Evolutionary conservation across 73 alveolate genomes (phyloP), one percentile per base, ranked within the genome.

Genomic region (Symbiodinium natans): DNA sequence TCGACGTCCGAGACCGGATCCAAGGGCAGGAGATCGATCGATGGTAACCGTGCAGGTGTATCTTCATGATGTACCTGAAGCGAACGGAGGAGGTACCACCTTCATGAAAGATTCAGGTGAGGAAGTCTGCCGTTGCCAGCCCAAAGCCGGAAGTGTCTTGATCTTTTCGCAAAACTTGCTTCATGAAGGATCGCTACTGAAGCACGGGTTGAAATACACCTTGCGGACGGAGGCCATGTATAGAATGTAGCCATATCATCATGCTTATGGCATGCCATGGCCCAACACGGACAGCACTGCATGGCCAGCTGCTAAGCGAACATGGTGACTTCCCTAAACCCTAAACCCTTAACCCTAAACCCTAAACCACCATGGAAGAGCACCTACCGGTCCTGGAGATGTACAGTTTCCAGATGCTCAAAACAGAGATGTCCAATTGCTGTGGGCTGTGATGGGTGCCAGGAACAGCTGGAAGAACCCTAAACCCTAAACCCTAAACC

Each of bases 201-300:
- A 36, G 9, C 36, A 34, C 7, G 95, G 95, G 40, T 31, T 88
- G 86, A 88, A 88, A 48, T 88, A 88, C 86, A 88, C 95, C 75
- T 21, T 88, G 75, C 84, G 95, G 2, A 88, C 95, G 7, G 95
- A 88, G n/a, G 95, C 95, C 33, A 88, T 88, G 95, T 88, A 88
- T 86, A 52, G 93, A 25, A 52, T 54, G 83, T 84, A 84, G 75
- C n/a, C 75, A n/a, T n/a, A n/a, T n/a, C n/a, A n/a, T n/a, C n/a
- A n/a, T n/a, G n/a, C n/a, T n/a, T n/a, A n/a, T n/a, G n/a, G n/a
- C n/a, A n/a, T n/a, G n/a, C n/a, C n/a, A n/a, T n/a, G n/a, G n/a
- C n/a, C n/a, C n/a, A n/a, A n/a, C n/a, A n/a, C n/a, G n/a, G n/a
- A n/a, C n/a, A n/a, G n/a, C n/a, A n/a, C n/a, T n/a, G n/a, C n/a